Base-by-base conservation (phyloP, 805 yeast species). In the Kregervanrija pseudodelftensis region DNA sequence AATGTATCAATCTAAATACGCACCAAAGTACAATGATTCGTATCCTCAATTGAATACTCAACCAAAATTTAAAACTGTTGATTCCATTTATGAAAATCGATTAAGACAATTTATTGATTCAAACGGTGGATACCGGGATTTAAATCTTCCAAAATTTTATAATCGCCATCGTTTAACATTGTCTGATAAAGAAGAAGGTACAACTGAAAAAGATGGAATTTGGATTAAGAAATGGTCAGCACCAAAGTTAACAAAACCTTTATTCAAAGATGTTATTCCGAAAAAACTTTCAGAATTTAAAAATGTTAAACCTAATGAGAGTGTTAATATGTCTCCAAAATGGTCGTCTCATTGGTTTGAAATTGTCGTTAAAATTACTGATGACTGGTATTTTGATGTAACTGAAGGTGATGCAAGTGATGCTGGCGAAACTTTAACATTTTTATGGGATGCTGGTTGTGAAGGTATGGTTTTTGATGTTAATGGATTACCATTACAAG, bases 261-360 rank as follows among this genome's bases (percentile, higher is more conserved):
- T 73, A 31, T 84, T 82, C 63, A 64, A 70, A 42, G 80, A 77
- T 44, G 76, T 86, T 49, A 65, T 81, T 47, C 76, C 77, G 8
- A 40, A 50, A 0, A 58, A 68, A 39, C 70, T 78, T 52, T 68
- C 61, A 16, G 68, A 73, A 16, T 79, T 79, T 72, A 66, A 72
- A 52, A 66, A 69, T 17, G 82, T 86, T n/a, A 61, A 64, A 11
- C 80, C 79, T 51, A 95, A 93, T 16, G 82, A 85, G 53, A 66
- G 71, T 8, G 88, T 85, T 61, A 30, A 28, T 10, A 45, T 52
- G 43, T 97, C 98, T 0, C 99, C 99, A 3, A 84, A 95, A 11
- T 91, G 99, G 99, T 82, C 91, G 47, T 85, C 98, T 1, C 95
- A 88, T 51, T 91, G 99, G 99, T 88, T 93, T 65, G 76, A 79